A percentile compares a stretch with the other conserved stretches of the same genome.
Evolutionary conservation across 2,329 filamentous ascomycete species (phyloP).

Genomic region (Sporothrix inflata): DNA sequence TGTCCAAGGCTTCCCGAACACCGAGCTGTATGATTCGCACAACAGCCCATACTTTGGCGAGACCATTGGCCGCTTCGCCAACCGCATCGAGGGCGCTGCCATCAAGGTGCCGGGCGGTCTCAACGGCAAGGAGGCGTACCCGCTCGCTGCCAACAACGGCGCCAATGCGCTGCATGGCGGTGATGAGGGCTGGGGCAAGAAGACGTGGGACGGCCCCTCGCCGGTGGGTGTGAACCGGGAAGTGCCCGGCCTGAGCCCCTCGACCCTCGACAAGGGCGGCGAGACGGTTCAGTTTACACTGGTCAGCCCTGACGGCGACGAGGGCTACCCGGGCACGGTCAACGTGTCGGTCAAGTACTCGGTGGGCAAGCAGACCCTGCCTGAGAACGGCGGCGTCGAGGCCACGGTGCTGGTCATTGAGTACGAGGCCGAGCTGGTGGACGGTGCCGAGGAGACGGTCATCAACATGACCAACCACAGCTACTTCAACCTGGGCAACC

Average conservation of each 20-base stretch:
- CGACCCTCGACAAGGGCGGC: conserved; percentile 59
- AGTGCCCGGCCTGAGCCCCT: conserved; percentile 53
- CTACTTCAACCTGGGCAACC: conserved; percentile 68
- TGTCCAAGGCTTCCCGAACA: conserved; percentile 79
- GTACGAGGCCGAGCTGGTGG: conserved; percentile 83
- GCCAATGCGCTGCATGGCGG: conserved; percentile 78
- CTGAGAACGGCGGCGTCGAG: conserved; percentile 55
- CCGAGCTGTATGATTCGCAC: conserved; percentile 73
- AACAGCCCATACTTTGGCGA: conserved; percentile 86
- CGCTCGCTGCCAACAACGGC: conserved; percentile 74
- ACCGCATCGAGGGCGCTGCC: conserved; percentile 74
- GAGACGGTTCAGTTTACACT: conserved; percentile 69
- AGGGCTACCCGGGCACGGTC: conserved; percentile 87
- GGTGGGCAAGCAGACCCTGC: conserved; percentile 65
- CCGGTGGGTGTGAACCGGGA: conserved; percentile 54
- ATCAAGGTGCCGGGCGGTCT: conserved; percentile 61
- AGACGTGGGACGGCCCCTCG: conserved; percentile 72
- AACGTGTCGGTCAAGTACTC: conserved; percentile 79
- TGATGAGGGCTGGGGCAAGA: conserved; percentile 77
- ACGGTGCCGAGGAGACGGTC: conserved; percentile 81
- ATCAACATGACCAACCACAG: conserved; percentile 91
- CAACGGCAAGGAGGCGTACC: conserved; percentile 69
- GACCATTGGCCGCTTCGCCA: conserved; percentile 84
- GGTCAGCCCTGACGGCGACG: conserved; percentile 77
- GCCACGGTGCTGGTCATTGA: conserved; percentile 80